A percentile compares a stretch with the other conserved stretches of the same genome.
These are phyloP conservation scores for Azolla pinnata DNA, from an alignment of 75 land plant genomes.

Conservation along the genomic window DNA sequence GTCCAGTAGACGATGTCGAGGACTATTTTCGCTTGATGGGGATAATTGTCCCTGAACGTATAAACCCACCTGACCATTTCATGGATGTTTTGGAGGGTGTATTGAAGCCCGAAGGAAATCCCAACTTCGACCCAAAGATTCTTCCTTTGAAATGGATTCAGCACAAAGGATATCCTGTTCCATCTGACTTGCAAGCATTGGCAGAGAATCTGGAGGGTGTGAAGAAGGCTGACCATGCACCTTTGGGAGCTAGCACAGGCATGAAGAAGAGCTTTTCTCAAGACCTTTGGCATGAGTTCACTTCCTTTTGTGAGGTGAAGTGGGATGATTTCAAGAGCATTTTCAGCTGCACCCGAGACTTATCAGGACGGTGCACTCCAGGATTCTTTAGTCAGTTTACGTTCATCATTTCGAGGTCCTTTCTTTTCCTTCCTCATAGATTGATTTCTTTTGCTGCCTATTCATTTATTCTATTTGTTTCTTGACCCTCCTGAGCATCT, in stretches of 20 bases:
- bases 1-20: conserved; percentile 77
- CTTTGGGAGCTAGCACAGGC: not conserved
- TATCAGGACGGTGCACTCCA: conserved; percentile 67
- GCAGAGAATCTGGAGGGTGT: conserved; percentile 13
- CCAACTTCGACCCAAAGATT: conserved; percentile 36
- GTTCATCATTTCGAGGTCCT: conserved; percentile 69
- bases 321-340: conserved; percentile 46
- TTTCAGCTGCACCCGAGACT: conserved; percentile 37
- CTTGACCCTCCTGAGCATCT: too few relatives aligned
- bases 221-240: not conserved
- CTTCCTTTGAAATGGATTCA: conserved; percentile 89
- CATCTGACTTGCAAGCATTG: conserved; percentile 50
- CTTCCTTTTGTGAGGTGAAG: conserved; percentile 31
- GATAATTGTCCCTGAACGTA: conserved; percentile 73
- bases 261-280: conserved; percentile 37
- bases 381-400: conserved; percentile 51
- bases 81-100: conserved; percentile 92
- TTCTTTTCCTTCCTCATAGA: too few relatives aligned
- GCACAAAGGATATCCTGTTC: conserved; percentile 68
- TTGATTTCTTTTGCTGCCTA: too few relatives aligned
- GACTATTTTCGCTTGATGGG: conserved; percentile 70
- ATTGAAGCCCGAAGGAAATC: conserved; percentile 38
- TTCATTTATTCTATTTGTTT: too few relatives aligned
- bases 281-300: conserved; percentile 64
- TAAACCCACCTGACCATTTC: conserved; percentile 90